Conservation (phyloP, 176 grass and related monocot genomes). For the Canna indica region DNA sequence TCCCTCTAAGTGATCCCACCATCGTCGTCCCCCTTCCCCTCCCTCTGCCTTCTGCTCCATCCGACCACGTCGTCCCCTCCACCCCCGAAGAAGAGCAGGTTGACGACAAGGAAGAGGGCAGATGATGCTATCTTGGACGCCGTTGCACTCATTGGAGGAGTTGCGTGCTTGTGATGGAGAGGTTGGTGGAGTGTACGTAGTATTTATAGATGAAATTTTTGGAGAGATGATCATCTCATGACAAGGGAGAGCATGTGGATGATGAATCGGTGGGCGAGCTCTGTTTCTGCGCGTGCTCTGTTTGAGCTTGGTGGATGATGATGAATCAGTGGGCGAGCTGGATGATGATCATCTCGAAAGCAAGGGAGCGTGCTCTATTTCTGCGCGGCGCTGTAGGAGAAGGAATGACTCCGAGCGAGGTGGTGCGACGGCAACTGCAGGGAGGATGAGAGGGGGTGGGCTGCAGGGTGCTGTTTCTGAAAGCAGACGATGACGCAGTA, state of each 20-base stretch:
- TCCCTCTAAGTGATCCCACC: no score
- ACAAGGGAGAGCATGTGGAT: neutral
- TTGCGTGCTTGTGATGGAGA: neutral
- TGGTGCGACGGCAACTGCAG: neutral
- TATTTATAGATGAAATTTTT: neutral
- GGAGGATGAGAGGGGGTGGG: neutral
- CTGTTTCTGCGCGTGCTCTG: no score
- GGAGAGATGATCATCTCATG: neutral
- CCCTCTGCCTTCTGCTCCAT: no score
- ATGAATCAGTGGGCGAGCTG: no score
- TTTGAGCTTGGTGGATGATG: no score
- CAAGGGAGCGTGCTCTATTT: conserved; percentile 11
- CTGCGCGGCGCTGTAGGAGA: neutral
- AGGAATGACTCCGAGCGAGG: neutral
- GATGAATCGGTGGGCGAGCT: neutral
- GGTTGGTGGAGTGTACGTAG: neutral
- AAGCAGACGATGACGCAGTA: neutral
- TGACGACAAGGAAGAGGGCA: conserved; percentile 23
- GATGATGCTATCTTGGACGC: conserved; percentile 23
- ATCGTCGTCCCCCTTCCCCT: no score
- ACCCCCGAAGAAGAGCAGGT: conserved; percentile 31
- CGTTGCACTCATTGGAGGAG: neutral
- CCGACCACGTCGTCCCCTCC: no score
- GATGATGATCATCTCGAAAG: no score
- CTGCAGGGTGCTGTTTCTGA: neutral